Conservation (phyloP, 495 filamentous ascomycete genomes). For the Penicillium goetzii region DNA sequence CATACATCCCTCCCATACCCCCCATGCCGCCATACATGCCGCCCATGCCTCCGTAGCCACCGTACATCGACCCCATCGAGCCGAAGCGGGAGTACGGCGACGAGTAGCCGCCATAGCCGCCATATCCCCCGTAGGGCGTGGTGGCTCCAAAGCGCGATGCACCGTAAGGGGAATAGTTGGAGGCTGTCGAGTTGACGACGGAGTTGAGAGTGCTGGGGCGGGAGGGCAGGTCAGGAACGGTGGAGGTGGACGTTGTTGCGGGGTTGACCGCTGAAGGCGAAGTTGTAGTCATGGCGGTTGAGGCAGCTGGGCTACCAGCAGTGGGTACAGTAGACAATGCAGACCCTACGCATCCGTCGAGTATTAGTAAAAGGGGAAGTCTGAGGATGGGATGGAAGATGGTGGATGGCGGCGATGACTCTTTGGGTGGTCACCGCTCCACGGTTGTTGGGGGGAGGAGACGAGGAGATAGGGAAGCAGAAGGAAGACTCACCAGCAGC, state of each 20-base stretch:
- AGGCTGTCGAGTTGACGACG: slow-evolving; percentile 80
- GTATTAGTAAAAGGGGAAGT: slow-evolving; percentile 9
- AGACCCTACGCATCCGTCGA: slow-evolving; percentile 34
- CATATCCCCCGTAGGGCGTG: slow-evolving; percentile 52
- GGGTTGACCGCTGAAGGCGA: slow-evolving; percentile 44
- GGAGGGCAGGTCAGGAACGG: slow-evolving; percentile 75
- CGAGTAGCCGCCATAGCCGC: slow-evolving; percentile 57
- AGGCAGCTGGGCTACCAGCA: slow-evolving; percentile 41
- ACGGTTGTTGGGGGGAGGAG: slow-evolving; percentile 6
- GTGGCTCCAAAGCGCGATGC: slow-evolving; percentile 59
- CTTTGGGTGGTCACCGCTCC: neutral
- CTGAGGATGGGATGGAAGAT: slow-evolving; percentile 13
- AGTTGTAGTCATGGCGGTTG: slow-evolving; percentile 46
- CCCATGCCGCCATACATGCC: slow-evolving; percentile 57
- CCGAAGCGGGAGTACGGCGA: slow-evolving; percentile 72
- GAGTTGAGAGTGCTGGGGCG: slow-evolving; percentile 75
- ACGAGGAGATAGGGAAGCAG: neutral
- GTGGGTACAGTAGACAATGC: slow-evolving; percentile 42
- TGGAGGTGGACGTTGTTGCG: slow-evolving; percentile 47
- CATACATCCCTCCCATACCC: slow-evolving; percentile 61
- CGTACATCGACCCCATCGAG: slow-evolving; percentile 59
- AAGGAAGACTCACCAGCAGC: slow-evolving; percentile 51
- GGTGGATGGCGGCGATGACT: slow-evolving; percentile 14
- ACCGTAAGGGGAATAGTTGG: slow-evolving; percentile 79
- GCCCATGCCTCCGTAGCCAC: slow-evolving; percentile 59